Base-by-base conservation (phyloP, 441 rosid genomes). In the Gossypium davidsonii region DNA sequence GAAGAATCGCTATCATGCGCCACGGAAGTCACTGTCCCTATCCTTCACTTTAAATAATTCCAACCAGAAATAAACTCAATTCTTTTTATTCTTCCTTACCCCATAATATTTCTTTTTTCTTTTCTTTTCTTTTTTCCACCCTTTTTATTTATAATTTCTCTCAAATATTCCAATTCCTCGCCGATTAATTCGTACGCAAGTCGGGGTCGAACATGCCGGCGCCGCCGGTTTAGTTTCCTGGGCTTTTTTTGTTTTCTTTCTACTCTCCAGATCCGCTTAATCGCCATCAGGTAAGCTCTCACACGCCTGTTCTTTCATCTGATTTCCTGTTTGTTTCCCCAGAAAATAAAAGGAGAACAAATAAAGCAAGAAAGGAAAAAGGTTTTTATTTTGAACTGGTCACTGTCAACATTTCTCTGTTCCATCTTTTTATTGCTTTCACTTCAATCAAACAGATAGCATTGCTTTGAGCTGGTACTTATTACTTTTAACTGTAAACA, bases 161-260 rank as follows among this genome's bases (percentile, higher is more conserved):
- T 25, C 2, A 1, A 53, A 15, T 8, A 26, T 15, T 12, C 25
- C 76, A 76, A 72, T 79, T 84, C 78, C 75, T 76, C 82, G 79
- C 82, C 89, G 83, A 81, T 79, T 77, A 67, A 9, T 68, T 73
- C 66, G 57, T n/a, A 28, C 62, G 4, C 34, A 8, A 34, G 23
- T 44, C 12, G 57, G 42, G 52, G 71, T 48, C 72, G 68, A 75
- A 59, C 77, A 67, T 56, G 85, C 82, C 78, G 78, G 73, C 77
- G 85, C 85, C 82, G 85, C 80, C 84, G 77, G 34, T 76, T 79
- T 77, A 64, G 77, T 57, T 69, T 37, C 44, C 34, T 70, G 61
- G 7, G 15, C 39, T 2, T 18, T 64, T 76, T 14, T 3, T 56
- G 6, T 2, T 55, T 25, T 26, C 23, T 31, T 31, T 31, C 77